Percentiles rank a stretch among this genome's conserved stretches.
Conservation (phyloP, 2,329 filamentous ascomycete species). For the Trichoderma lentiforme region DNA sequence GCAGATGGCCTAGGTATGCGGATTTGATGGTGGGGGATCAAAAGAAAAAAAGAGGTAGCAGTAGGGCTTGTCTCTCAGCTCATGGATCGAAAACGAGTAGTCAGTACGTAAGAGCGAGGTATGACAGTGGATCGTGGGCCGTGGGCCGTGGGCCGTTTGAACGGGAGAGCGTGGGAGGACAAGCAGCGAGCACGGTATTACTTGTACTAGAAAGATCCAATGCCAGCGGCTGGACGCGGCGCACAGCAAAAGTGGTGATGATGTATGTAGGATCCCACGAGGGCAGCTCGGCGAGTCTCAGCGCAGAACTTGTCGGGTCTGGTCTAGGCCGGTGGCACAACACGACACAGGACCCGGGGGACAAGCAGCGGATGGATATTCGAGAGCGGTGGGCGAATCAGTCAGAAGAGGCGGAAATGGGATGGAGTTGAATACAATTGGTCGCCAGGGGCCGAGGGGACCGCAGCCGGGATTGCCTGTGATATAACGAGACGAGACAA, state of each 20-base stretch:
- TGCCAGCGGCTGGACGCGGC: slow-evolving; percentile 27
- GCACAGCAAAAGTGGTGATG: slow-evolving; percentile 23
- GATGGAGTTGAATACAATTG: neutral
- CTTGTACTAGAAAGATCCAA: slow-evolving; percentile 24
- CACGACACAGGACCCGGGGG: neutral
- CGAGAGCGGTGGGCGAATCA: slow-evolving; percentile 12
- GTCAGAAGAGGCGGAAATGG: neutral
- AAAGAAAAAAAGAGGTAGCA: neutral
- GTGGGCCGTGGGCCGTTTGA: slow-evolving; percentile 23
- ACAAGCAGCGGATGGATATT: neutral
- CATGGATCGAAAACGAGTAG: slow-evolving; percentile 20
- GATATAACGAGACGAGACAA: slow-evolving; percentile 8
- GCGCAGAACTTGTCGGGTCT: slow-evolving; percentile 6
- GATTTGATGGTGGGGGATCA: slow-evolving; percentile 17
- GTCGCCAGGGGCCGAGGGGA: slow-evolving; percentile 1
- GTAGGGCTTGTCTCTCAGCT: slow-evolving; percentile 20
- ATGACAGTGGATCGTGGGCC: slow-evolving; percentile 26
- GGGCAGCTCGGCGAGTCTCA: neutral
- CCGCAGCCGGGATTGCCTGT: slow-evolving; percentile 1
- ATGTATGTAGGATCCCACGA: neutral
- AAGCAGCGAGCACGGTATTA: neutral
- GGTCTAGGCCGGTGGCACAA: slow-evolving; percentile 14
- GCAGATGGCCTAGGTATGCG: slow-evolving; percentile 13
- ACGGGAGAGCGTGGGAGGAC: slow-evolving; percentile 5
- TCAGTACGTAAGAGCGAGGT: slow-evolving; percentile 37